These are phyloP conservation scores for Asclepias syriaca DNA, from an alignment of 257 asterid species.

Conservation along the genomic window DNA sequence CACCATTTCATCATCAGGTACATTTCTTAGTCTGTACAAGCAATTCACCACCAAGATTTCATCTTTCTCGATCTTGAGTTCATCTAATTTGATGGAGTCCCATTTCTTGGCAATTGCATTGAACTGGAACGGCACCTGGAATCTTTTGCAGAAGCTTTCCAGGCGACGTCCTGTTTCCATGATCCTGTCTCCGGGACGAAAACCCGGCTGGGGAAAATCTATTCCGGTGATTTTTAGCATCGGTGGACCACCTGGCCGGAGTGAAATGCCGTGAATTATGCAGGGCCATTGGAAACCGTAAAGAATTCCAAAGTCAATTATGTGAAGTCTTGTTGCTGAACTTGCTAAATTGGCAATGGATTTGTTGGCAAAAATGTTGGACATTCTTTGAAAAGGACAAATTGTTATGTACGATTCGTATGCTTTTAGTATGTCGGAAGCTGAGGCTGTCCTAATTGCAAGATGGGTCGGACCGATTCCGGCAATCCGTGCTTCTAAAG, in stretches of 20 bases:
- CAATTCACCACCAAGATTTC: conserved; percentile 58
- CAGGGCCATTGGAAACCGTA: conserved; percentile 87
- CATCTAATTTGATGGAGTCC: conserved; percentile 43
- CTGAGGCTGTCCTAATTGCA: conserved; percentile 21
- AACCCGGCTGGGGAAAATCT: conserved; percentile 63
- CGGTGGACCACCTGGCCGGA: conserved; percentile 64
- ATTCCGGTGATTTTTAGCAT: conserved; percentile 51
- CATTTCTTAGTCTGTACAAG: conserved; percentile 46
- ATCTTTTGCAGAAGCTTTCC: conserved; percentile 34
- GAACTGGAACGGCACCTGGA: conserved; percentile 49
- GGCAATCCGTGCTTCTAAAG: conserved; percentile 51
- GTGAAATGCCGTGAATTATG: conserved; percentile 49
- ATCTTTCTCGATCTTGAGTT: conserved; percentile 39
- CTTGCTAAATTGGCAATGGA: conserved; percentile 28
- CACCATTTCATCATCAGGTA: conserved; percentile 35
- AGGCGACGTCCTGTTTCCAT: conserved; percentile 59
- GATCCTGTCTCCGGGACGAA: conserved; percentile 51
- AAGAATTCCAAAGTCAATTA: conserved; percentile 59
- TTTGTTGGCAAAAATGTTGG: conserved; percentile 53
- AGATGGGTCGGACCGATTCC: conserved; percentile 46
- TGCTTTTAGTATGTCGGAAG: conserved; percentile 38
- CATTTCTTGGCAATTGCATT: conserved; percentile 55
- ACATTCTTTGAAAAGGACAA: conserved; percentile 57
- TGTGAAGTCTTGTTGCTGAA: conserved; percentile 37
- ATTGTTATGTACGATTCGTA: conserved; percentile 39